phyloP scores from a whole-genome alignment of 805 yeast species.

The Hanseniaspora mollemarum region DNA sequence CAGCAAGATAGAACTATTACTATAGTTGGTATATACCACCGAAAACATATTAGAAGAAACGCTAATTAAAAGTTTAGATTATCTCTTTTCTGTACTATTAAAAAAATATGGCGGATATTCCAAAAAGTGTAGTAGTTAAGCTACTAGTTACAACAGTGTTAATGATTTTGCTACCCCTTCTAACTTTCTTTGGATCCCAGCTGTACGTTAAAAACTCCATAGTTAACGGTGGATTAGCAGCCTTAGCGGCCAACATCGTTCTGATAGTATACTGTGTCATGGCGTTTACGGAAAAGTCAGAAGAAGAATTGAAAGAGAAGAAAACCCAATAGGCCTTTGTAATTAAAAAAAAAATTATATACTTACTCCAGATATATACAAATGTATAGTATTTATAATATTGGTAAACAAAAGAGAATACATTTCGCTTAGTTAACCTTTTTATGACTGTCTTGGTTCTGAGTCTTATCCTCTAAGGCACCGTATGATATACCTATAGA shows the following conservation, averaged over 20 bases:
- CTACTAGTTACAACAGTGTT: conserved; percentile 63
- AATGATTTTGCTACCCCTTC: conserved; percentile 59
- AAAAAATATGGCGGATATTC: conserved; percentile 13
- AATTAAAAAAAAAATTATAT: not conserved
- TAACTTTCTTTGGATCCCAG: conserved; percentile 49
- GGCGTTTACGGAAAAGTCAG: conserved; percentile 59
- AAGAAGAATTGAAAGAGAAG: conserved; percentile 26
- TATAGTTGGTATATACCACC: too few relatives aligned
- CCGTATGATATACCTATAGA: conserved; percentile 67
- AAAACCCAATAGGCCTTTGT: conserved; percentile 11
- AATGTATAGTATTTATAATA: too few relatives aligned
- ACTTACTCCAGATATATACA: too few relatives aligned
- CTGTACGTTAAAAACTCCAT: conserved; percentile 40
- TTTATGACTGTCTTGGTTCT: conserved; percentile 26
- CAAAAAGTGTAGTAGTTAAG: conserved; percentile 52
- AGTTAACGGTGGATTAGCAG: conserved; percentile 71
- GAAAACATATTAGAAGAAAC: too few relatives aligned
- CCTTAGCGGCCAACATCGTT: conserved; percentile 62
- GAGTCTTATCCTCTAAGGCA: conserved; percentile 52
- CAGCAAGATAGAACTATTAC: too few relatives aligned
- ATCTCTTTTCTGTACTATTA: too few relatives aligned
- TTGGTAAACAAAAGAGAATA: too few relatives aligned
- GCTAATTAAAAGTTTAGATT: too few relatives aligned
- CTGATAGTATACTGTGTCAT: conserved; percentile 60
- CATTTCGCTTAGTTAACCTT: conserved; percentile 21